Evolutionary conservation across 345 rosid species (phyloP).

Genomic region (Xanthoceras sorbifolium): DNA sequence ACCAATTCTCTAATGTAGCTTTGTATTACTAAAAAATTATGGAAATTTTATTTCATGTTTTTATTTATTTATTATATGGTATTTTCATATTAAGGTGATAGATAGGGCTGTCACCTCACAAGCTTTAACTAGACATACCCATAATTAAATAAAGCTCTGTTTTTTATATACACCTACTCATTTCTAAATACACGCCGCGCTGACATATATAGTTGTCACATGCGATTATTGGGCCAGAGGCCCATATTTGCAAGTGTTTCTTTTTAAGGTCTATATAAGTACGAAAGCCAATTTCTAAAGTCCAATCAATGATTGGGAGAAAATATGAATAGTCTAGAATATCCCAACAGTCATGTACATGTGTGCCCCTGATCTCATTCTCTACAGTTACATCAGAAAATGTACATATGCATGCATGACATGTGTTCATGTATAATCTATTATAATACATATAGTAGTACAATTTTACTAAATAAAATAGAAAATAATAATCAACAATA

Average conservation of each 20-base stretch:
- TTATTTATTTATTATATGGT: not conserved
- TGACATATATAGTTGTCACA: no score
- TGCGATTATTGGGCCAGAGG: not conserved
- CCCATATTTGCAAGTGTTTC: not conserved
- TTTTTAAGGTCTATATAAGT: no score
- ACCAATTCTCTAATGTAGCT: not conserved
- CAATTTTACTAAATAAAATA: not conserved
- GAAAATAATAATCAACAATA: not conserved
- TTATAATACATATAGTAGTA: not conserved
- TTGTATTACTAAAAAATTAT: no score
- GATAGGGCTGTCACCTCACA: not conserved
- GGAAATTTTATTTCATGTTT: not conserved
- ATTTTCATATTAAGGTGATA: not conserved
- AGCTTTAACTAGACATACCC: not conserved
- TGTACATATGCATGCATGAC: slow-evolving; percentile 10
- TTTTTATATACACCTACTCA: not conserved
- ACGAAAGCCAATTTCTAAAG: not conserved
- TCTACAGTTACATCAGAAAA: not conserved
- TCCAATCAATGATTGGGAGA: not conserved
- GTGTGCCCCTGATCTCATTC: not conserved
- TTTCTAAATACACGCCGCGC: no score
- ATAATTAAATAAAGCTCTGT: not conserved
- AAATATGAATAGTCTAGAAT: not conserved
- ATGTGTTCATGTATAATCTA: not conserved
- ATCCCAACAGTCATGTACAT: not conserved